Conservation (phyloP, 2,329 filamentous ascomycete species). For the Alternaria sp. region DNA sequence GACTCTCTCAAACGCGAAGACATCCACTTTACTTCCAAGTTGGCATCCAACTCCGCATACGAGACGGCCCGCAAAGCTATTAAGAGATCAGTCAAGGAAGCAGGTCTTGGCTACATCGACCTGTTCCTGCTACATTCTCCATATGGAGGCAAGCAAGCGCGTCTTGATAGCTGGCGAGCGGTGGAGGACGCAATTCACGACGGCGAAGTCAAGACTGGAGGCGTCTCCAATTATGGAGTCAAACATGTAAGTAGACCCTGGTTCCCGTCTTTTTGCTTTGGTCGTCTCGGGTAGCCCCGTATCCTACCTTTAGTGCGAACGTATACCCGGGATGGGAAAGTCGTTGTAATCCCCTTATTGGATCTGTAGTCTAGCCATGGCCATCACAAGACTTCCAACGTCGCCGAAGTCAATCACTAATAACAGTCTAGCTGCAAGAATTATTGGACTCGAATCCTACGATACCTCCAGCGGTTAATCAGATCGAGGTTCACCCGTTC, state of each 20-base stretch:
- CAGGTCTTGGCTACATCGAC: slow-evolving; percentile 78
- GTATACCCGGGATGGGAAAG: slow-evolving; percentile 9
- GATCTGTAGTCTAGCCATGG: slow-evolving; percentile 6
- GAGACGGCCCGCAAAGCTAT: slow-evolving; percentile 74
- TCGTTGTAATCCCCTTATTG: slow-evolving; percentile 2
- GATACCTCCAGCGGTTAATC: slow-evolving; percentile 75
- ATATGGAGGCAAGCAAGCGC: slow-evolving; percentile 74
- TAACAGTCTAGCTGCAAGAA: slow-evolving; percentile 67
- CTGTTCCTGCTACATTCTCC: slow-evolving; percentile 82
- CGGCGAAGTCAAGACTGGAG: slow-evolving; percentile 75
- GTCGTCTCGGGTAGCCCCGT: slow-evolving; percentile 14
- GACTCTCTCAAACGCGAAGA: slow-evolving; percentile 69
- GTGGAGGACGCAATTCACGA: slow-evolving; percentile 78
- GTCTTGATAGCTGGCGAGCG: slow-evolving; percentile 78
- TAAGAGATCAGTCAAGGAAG: slow-evolving; percentile 68
- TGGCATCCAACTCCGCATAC: slow-evolving; percentile 73
- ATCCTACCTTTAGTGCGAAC: slow-evolving; percentile 9
- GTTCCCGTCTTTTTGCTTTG: slow-evolving; percentile 11
- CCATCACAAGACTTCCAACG: slow-evolving; percentile 3
- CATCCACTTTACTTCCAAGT: slow-evolving; percentile 83
- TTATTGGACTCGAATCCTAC: slow-evolving; percentile 70
- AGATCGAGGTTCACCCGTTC: slow-evolving; percentile 83
- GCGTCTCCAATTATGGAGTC: slow-evolving; percentile 81
- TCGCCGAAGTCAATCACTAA: slow-evolving; percentile 23
- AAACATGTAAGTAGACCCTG: slow-evolving; percentile 67